Evolutionary conservation across 2,329 filamentous ascomycete genomes (phyloP), one percentile per base, ranked within the genome.

Genomic region (Stromatinia cepivora): DNA sequence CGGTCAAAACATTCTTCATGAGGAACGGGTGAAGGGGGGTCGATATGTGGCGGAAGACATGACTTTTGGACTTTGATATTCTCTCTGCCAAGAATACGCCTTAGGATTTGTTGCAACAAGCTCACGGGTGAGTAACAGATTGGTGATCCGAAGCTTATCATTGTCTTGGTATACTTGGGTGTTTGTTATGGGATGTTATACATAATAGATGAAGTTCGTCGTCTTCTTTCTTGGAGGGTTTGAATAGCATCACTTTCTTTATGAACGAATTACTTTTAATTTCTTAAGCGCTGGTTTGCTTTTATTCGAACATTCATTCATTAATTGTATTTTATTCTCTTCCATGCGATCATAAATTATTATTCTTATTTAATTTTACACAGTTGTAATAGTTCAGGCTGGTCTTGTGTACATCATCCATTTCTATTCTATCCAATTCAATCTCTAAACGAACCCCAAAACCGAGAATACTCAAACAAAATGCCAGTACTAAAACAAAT

Each of bases 211-310:
- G 59, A 9, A 22, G 22, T 50, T n/a, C 31, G 7, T 11, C 20
- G 13, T 9, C 34, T 17, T 62, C 45, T 17, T 36, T 25, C 22
- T 39, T 25, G 1, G 8, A 9, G 2, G 34, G 22, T 57, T 58
- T 58, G n/a, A 42, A 58, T 58, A n/a, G 22, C 34, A 39, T 42
- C 34, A 39, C 56, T 42, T 25, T 42, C 34, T 17, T 58, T 39
- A 25, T 34, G 54, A 53, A 57, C 31, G 22, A 22, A 22, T 34
- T n/a, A 20, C 11, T 42, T 39, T 13, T 36, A 56, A 73, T 70
- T 69, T 69, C 67, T 72, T 70, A 77, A 79, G 75, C 75, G 74
- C 77, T 77, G 77, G 77, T 77, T 74, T 76, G 76, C 76, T 78
- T 78, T 76, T 67, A 57, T 36, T 69, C 68, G 28, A 34, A 66